Conservation (phyloP, 2,329 filamentous ascomycete species). For the Chrysosporium keratinophilum region DNA sequence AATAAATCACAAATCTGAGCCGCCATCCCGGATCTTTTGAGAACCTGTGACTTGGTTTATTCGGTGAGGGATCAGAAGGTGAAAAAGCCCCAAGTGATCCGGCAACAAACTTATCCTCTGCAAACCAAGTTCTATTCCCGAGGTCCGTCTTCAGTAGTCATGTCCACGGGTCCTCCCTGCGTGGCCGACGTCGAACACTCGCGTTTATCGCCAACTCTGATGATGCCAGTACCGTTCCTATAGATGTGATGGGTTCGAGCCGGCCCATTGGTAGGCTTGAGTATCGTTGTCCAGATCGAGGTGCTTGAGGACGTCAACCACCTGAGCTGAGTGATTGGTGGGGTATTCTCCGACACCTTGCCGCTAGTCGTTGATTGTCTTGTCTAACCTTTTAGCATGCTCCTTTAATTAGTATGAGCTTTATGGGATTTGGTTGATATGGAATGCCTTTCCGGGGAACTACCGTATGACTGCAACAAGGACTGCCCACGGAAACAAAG, state of each 20-base stretch:
- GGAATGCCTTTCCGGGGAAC: too few species aligned
- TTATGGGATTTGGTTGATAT: too few species aligned
- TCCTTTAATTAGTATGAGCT: too few species aligned
- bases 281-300: background rate
- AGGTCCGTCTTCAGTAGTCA: background rate
- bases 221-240: conserved; percentile 10
- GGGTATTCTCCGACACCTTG: background rate
- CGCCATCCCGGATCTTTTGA: background rate
- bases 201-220: conserved; percentile 5
- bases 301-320: background rate
- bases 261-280: conserved; percentile 7
- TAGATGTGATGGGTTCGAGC: conserved; percentile 12
- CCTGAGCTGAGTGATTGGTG: background rate
- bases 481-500: background rate
- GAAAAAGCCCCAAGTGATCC: background rate
- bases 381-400: too few species aligned
- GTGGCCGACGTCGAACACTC: conserved; percentile 13
- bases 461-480: too few species aligned
- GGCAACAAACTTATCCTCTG: background rate
- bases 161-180: background rate
- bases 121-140: too few species aligned
- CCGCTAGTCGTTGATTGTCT: background rate
- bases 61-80: conserved; percentile 1
- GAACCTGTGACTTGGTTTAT: conserved; percentile 1
- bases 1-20: background rate